Evolutionary conservation across 2,329 filamentous ascomycete species (phyloP).

Genomic region (Phyllosticta paracitricarpa): DNA sequence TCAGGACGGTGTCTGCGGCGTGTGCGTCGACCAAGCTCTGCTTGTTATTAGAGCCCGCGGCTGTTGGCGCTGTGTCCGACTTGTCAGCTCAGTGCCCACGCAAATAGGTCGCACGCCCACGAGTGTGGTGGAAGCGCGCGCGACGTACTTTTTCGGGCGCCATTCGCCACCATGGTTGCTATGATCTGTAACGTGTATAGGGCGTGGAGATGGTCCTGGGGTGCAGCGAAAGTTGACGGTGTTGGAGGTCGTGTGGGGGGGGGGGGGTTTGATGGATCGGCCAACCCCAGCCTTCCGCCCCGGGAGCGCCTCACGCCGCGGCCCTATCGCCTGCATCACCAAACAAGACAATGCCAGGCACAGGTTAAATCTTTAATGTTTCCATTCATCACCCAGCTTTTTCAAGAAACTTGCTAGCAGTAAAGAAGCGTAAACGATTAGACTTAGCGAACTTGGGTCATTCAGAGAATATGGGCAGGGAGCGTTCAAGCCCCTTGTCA

Average conservation of each 20-base stretch:
- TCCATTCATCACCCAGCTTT: too few species aligned
- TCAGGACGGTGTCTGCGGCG: conserved; percentile 24
- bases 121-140: background rate
- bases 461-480: too few species aligned
- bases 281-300: too few species aligned
- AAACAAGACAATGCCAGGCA: too few species aligned
- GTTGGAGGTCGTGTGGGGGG: background rate
- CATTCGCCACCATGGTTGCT: conserved; percentile 24
- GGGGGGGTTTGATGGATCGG: too few species aligned
- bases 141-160: conserved; percentile 26
- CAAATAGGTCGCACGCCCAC: background rate
- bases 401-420: too few species aligned
- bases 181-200: background rate
- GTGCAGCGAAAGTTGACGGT: background rate
- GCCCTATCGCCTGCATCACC: too few species aligned
- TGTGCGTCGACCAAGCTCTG: conserved; percentile 20
- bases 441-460: too few species aligned
- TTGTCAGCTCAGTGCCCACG: conserved; percentile 11
- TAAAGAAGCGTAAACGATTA: too few species aligned
- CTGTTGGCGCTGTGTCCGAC: background rate
- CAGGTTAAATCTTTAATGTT: too few species aligned
- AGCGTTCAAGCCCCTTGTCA: too few species aligned
- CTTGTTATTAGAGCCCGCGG: conserved; percentile 10
- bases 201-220: background rate
- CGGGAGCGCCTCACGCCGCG: too few species aligned